A percentile compares a stretch with the other conserved stretches of the same genome.
phyloP scores from a whole-genome alignment of 2,329 filamentous ascomycete genomes.

The Phaeosphaeriaceae sp. region DNA sequence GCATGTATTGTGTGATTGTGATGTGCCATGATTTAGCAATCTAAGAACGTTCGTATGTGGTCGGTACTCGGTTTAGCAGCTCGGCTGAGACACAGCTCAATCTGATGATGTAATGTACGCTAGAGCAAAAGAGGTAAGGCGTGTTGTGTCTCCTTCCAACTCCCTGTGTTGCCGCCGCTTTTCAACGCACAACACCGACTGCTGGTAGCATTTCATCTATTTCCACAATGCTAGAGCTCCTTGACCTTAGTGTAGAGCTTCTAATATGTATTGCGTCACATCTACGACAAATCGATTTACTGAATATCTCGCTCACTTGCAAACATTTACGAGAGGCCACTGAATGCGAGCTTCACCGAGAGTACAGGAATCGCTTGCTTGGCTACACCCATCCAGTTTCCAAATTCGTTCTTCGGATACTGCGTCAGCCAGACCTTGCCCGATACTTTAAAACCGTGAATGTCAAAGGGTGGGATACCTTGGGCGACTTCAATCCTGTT shows the following conservation, averaged over 20 bases:
- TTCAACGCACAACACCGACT: no score
- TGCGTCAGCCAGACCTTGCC: constrained; percentile 7
- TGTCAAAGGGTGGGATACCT: neutral
- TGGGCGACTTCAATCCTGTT: neutral
- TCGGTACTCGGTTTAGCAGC: no score
- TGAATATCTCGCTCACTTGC: constrained; percentile 19
- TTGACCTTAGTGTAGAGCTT: constrained; percentile 16
- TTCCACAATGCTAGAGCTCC: neutral
- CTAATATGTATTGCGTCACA: constrained; percentile 13
- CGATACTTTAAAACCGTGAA: constrained; percentile 9
- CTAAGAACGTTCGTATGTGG: no score
- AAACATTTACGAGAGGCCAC: constrained; percentile 11
- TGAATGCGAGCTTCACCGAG: constrained; percentile 20
- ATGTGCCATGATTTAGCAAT: no score
- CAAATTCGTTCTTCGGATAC: constrained; percentile 6
- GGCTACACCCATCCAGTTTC: neutral
- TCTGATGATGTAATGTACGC: no score
- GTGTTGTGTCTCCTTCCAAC: no score
- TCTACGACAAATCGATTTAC: constrained; percentile 16
- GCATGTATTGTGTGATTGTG: neutral
- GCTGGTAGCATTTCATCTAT: no score
- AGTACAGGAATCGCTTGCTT: constrained; percentile 9
- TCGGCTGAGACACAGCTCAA: no score
- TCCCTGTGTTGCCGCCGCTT: no score
- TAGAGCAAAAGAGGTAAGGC: no score